A percentile compares a stretch with the other conserved stretches of the same genome.
These are phyloP conservation scores for Cyberlindnera samutprakarnensis DNA, from an alignment of 805 yeast species.

Conservation along the genomic window DNA sequence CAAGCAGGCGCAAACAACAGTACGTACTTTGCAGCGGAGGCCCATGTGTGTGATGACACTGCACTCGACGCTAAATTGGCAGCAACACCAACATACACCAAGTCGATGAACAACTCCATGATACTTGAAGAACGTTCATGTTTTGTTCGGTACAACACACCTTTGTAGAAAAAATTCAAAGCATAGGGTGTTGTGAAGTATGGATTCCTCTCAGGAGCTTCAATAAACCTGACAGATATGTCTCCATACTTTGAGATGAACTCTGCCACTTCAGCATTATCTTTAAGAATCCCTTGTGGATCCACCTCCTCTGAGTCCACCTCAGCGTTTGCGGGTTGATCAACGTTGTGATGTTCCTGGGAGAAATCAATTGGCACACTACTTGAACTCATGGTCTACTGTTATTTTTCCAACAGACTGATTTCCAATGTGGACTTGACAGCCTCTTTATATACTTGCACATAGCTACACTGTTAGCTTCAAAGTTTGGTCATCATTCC, in stretches of 20 bases:
- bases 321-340: no score
- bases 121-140: slow-evolving; percentile 45
- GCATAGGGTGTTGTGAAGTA: slow-evolving; percentile 49
- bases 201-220: slow-evolving; percentile 27
- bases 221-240: slow-evolving; percentile 38
- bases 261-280: slow-evolving; percentile 20
- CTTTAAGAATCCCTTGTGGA: no score
- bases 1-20: slow-evolving; percentile 51
- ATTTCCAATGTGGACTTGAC: no score
- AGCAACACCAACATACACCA: slow-evolving; percentile 57
- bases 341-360: no score
- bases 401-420: no score
- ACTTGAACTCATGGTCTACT: no score
- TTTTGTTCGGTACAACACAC: slow-evolving; percentile 45
- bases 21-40: slow-evolving; percentile 38
- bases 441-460: no score
- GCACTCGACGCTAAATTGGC: slow-evolving; percentile 51
- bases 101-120: slow-evolving; percentile 53
- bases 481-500: no score
- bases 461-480: no score
- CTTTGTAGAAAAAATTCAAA: slow-evolving; percentile 52
- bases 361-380: no score
- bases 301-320: no score
- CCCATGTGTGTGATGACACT: slow-evolving; percentile 41
- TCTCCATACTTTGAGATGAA: slow-evolving; percentile 44